A percentile compares a stretch with the other conserved stretches of the same genome.
phyloP scores from a whole-genome alignment of 768 basidiomycete species.

The Trametes maxima region DNA sequence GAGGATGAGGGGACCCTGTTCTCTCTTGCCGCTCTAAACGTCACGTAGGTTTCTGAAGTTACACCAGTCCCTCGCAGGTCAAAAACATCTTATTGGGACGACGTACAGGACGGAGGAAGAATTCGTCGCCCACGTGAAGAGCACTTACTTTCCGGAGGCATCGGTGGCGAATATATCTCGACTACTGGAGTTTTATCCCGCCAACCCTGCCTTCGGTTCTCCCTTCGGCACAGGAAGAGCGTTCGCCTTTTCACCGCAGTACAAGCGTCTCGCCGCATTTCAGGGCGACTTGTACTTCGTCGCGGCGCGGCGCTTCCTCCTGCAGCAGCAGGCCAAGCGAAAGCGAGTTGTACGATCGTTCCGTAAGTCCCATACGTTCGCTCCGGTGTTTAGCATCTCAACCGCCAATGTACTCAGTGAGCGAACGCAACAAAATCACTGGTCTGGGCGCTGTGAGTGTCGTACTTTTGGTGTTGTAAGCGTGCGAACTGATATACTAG shows the following conservation, averaged over 20 bases:
- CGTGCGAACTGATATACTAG: too few relatives aligned
- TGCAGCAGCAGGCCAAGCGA: constrained; percentile 19
- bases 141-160: constrained; percentile 30
- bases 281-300: constrained; percentile 33
- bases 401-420: constrained; percentile 7
- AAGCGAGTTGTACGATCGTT: constrained; percentile 27
- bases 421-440: constrained; percentile 14
- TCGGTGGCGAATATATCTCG: constrained; percentile 17
- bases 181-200: constrained; percentile 27
- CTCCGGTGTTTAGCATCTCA: constrained; percentile 2
- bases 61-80: too few relatives aligned
- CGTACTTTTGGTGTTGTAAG: too few relatives aligned
- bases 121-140: constrained; percentile 20
- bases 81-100: too few relatives aligned
- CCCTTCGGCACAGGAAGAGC: constrained; percentile 51
- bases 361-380: constrained; percentile 9
- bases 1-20: constrained; percentile 62
- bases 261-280: constrained; percentile 34
- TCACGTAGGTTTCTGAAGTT: constrained; percentile 29
- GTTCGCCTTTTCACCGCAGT: constrained; percentile 48
- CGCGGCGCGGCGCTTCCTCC: constrained; percentile 30
- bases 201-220: constrained; percentile 47
- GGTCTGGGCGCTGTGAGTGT: constrained; percentile 19
- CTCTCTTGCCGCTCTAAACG: constrained; percentile 30
- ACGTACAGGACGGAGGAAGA: constrained; percentile 29